Percentiles rank a stretch among this genome's conserved stretches.
phyloP scores from a whole-genome alignment of 345 rosid genomes.

The Citrus sp. region DNA sequence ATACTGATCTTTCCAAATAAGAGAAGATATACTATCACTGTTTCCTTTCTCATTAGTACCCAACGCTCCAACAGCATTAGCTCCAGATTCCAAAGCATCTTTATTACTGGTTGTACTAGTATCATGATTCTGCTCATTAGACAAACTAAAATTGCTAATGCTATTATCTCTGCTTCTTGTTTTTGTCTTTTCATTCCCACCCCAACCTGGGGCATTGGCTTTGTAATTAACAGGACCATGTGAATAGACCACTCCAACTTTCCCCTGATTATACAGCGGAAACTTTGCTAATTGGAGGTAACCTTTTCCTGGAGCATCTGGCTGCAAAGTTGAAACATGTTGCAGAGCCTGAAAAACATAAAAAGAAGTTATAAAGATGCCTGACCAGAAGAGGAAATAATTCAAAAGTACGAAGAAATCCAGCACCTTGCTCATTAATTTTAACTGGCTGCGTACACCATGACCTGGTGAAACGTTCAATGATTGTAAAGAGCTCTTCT shows the following conservation, averaged over 20 bases:
- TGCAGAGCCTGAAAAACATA: constrained; percentile 10
- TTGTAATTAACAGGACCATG: constrained; percentile 23
- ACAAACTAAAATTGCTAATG: constrained; percentile 6
- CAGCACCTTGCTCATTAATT: constrained; percentile 37
- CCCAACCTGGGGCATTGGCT: constrained; percentile 27
- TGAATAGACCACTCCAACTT: constrained; percentile 24
- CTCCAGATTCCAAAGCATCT: constrained; percentile 21
- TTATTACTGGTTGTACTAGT: constrained; percentile 19
- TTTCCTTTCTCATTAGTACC: constrained; percentile 32
- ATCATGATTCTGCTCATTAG: constrained; percentile 34
- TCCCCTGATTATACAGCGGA: constrained; percentile 35
- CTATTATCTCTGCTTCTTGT: constrained; percentile 31
- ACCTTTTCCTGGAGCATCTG: constrained; percentile 18
- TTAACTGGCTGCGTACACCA: constrained; percentile 32
- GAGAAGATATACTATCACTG: constrained; percentile 27
- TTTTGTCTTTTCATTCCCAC: constrained; percentile 37
- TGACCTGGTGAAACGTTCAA: constrained; percentile 21
- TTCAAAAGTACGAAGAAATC: background rate
- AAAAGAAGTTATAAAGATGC: background rate
- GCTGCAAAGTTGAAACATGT: constrained; percentile 17
- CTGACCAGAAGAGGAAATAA: background rate
- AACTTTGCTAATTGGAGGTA: constrained; percentile 22
- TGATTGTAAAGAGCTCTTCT: constrained; percentile 25
- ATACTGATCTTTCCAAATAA: constrained; percentile 44
- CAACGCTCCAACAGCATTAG: constrained; percentile 16